Percentiles rank a stretch among this genome's conserved stretches.
phyloP scores from a whole-genome alignment of 164 flowering plant species.

The Magnolia changhungtana region DNA sequence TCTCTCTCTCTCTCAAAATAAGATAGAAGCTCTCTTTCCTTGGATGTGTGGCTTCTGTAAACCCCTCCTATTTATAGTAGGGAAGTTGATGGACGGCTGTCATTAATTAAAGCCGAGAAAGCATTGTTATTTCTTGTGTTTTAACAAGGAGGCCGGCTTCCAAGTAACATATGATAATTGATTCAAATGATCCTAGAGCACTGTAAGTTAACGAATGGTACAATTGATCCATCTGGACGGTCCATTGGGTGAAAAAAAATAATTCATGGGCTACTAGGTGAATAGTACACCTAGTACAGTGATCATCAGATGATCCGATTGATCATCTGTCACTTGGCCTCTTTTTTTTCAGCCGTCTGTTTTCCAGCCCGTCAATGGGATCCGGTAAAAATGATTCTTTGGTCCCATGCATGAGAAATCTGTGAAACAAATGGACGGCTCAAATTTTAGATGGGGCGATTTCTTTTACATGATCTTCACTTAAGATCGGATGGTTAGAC shows the following conservation, averaged over 20 bases:
- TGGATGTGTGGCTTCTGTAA: not conserved
- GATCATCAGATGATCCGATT: not conserved
- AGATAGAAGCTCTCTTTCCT: not conserved
- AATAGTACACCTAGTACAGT: not conserved
- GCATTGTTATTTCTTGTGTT: not conserved
- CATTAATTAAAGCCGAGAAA: not conserved
- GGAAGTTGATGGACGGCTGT: not conserved
- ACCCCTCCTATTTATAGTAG: not conserved
- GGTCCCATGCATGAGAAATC: too few relatives aligned
- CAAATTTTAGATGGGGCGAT: too few relatives aligned
- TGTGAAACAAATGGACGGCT: too few relatives aligned
- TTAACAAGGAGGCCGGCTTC: not conserved
- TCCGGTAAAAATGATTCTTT: too few relatives aligned
- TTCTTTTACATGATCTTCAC: too few relatives aligned
- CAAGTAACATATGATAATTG: not conserved
- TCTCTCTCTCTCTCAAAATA: too few relatives aligned
- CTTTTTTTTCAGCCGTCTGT: too few relatives aligned
- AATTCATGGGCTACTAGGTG: not conserved
- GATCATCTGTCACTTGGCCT: too few relatives aligned
- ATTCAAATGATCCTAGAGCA: too few relatives aligned
- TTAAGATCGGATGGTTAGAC: too few relatives aligned
- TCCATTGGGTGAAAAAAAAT: not conserved
- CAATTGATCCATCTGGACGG: not conserved
- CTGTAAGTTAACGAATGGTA: too few relatives aligned
- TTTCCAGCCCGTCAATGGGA: too few relatives aligned